phyloP scores from a whole-genome alignment of 2,329 filamentous ascomycete genomes.

The Beauveria varroae region DNA sequence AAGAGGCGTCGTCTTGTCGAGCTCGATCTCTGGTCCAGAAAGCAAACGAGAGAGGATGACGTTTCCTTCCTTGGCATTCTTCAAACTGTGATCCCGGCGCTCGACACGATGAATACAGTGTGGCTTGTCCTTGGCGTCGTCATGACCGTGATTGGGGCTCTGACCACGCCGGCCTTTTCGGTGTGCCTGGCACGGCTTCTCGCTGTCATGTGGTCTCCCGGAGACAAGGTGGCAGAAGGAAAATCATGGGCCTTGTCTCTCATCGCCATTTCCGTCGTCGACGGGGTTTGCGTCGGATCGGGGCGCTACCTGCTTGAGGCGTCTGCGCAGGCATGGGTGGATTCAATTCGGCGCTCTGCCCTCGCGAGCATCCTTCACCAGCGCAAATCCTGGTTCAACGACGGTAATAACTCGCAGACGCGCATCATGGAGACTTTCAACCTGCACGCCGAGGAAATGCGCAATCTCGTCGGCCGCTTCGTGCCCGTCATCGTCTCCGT shows the following conservation, averaged over 20 bases:
- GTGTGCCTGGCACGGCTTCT: constrained; percentile 69
- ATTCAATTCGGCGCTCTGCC: constrained; percentile 59
- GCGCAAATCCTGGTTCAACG: constrained; percentile 71
- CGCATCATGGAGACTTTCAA: constrained; percentile 67
- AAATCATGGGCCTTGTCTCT: constrained; percentile 64
- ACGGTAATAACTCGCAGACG: constrained; percentile 54
- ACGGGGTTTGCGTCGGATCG: constrained; percentile 57
- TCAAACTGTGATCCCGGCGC: constrained; percentile 45
- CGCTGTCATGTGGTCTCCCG: constrained; percentile 54
- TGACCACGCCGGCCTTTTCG: constrained; percentile 66
- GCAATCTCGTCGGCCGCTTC: constrained; percentile 73
- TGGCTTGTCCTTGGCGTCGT: constrained; percentile 51
- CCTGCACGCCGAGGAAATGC: constrained; percentile 78
- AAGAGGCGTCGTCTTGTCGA: not conserved
- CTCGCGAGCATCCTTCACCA: constrained; percentile 66
- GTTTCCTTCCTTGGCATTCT: not conserved
- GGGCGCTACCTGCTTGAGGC: constrained; percentile 66
- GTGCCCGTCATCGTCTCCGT: constrained; percentile 62
- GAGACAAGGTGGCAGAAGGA: constrained; percentile 40
- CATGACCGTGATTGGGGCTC: constrained; percentile 51
- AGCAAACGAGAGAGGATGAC: not conserved
- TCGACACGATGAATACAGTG: constrained; percentile 51
- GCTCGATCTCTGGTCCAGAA: not conserved
- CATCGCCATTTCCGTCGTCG: constrained; percentile 57
- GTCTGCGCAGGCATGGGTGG: constrained; percentile 69